A percentile compares a stretch with the other conserved stretches of the same genome.
These are phyloP conservation scores for Drechslera avenae DNA, from an alignment of 2,329 filamentous ascomycete species.

Conservation along the genomic window DNA sequence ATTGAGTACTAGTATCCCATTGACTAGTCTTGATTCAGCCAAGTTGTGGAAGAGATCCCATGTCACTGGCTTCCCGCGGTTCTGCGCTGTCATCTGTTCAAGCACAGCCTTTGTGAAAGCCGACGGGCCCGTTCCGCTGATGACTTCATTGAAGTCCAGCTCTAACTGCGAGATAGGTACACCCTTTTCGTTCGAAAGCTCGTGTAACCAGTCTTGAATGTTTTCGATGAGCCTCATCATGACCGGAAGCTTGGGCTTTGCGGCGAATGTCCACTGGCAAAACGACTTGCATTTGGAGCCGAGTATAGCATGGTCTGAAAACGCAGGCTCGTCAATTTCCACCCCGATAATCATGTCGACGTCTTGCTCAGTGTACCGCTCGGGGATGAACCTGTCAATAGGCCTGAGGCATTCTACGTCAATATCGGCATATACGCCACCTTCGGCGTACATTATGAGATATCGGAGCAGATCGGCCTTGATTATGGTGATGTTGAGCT, in stretches of 20 bases:
- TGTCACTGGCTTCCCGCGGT: constrained; percentile 54
- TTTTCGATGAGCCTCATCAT: constrained; percentile 72
- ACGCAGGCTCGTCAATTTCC: constrained; percentile 73
- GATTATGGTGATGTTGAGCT: constrained; percentile 62
- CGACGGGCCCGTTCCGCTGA: constrained; percentile 73
- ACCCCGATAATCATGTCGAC: constrained; percentile 73
- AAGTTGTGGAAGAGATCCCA: constrained; percentile 72
- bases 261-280: constrained; percentile 77
- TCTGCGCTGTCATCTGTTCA: constrained; percentile 63
- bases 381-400: constrained; percentile 64
- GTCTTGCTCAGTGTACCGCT: constrained; percentile 66
- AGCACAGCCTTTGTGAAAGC: constrained; percentile 71
- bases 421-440: constrained; percentile 65
- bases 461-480: constrained; percentile 70
- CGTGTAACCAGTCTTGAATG: constrained; percentile 69
- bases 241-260: constrained; percentile 68
- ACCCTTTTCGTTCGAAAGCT: constrained; percentile 63
- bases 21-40: constrained; percentile 67
- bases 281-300: constrained; percentile 72
- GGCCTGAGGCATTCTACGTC: constrained; percentile 63
- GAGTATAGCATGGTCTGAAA: constrained; percentile 66
- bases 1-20: constrained; percentile 68
- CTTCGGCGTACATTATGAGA: constrained; percentile 70
- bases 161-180: constrained; percentile 65
- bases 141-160: constrained; percentile 73